Evolutionary conservation across 148 eudicot species (phyloP), one percentile per base, ranked within the genome.

Genomic region (Fagopyrum homotropicum): DNA sequence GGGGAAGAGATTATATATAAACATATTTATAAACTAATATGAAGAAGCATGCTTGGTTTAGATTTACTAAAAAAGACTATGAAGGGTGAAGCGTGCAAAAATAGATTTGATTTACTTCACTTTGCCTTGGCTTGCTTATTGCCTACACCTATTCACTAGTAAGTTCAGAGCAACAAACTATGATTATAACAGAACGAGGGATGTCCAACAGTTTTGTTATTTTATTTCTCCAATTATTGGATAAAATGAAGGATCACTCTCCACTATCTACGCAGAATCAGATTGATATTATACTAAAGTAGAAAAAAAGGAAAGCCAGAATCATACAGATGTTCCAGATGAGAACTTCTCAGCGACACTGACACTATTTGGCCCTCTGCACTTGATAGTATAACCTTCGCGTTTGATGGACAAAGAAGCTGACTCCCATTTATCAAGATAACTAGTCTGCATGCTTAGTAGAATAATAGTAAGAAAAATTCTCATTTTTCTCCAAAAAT

Each of bases 381-480:
- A 84, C 79, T 88, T 93, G 82, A 93, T 91, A 80, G 83, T 93
- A 75, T 87, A 91, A 80, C 92, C 83, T 47, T 88, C 92, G 75
- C 86, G 91, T 82, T 91, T 93, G 72, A 93, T 86, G 44, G 82
- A 77, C 82, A 93, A 80, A n/a, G 83, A 87, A 77, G 98, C 98
- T 50, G 90, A 91, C 79, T 89, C 93, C 97, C 94, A 91, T 80
- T 84, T 84, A 81, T 86, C 89, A 81, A 85, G 88, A 78, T 60
- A 87, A n/a, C 88, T 82, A 40, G 82, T 77, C 98, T 91, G 88
- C 74, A 85, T 10, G 68, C 79, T 81, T 2, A 72, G 55, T 26
- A 72, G 11, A 46, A 17, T 26, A 72, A 14, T 8, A 66, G 11
- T 6, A 63, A 40, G 17, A 64, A 35, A 35, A 40, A 7, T 30